Evolutionary conservation across 2,329 filamentous ascomycete species (phyloP).

Genomic region (Rutstroemia sp.): DNA sequence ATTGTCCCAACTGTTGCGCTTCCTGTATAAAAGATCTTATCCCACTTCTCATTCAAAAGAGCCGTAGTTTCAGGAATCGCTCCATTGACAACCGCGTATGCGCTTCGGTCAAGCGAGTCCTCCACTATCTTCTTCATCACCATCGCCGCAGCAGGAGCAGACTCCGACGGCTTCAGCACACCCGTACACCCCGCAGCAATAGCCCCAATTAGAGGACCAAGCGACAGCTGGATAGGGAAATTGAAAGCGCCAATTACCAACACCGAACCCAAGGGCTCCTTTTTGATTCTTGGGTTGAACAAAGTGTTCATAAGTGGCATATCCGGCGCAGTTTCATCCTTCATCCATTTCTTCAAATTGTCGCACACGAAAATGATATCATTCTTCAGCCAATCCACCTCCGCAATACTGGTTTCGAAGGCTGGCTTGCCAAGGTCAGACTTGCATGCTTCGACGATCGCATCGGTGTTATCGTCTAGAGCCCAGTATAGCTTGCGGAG

Average conservation of each 20-base stretch:
- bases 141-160: slow-evolving; percentile 66
- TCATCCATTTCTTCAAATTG: slow-evolving; percentile 73
- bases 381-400: slow-evolving; percentile 71
- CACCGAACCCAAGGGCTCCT: slow-evolving; percentile 78
- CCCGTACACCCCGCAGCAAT: slow-evolving; percentile 89
- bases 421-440: slow-evolving; percentile 71
- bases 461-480: slow-evolving; percentile 66
- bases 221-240: slow-evolving; percentile 75
- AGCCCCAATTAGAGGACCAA: slow-evolving; percentile 77
- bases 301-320: slow-evolving; percentile 61
- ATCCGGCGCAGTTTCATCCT: slow-evolving; percentile 69
- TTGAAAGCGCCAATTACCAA: slow-evolving; percentile 92
- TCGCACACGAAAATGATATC: slow-evolving; percentile 74
- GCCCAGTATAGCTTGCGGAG: slow-evolving; percentile 95
- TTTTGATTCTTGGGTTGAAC: slow-evolving; percentile 68
- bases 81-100: slow-evolving; percentile 75
- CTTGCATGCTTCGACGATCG: slow-evolving; percentile 67
- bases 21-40: slow-evolving; percentile 97
- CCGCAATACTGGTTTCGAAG: slow-evolving; percentile 66
- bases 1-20: slow-evolving; percentile 73
- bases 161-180: slow-evolving; percentile 85
- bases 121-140: slow-evolving; percentile 74
- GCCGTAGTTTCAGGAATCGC: slow-evolving; percentile 71
- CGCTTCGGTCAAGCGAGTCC: slow-evolving; percentile 66
- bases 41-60: slow-evolving; percentile 83